These are phyloP conservation scores for Sclerotinia borealis DNA, from an alignment of 2,329 filamentous ascomycete genomes.

Conservation along the genomic window DNA sequence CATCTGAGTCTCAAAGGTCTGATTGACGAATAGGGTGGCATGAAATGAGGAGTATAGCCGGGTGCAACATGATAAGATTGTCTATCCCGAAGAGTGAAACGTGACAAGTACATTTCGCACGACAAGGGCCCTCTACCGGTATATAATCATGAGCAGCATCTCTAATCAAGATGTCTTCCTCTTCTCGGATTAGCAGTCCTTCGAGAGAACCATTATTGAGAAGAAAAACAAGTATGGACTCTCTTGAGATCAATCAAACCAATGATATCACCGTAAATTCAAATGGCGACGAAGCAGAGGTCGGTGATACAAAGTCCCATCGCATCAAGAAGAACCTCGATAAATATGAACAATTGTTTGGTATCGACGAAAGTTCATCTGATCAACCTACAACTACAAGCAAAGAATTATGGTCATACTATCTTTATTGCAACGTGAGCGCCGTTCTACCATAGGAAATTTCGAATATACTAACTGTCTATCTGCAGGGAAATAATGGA, in stretches of 20 bases:
- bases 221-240: neutral
- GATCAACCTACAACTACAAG: conserved; percentile 37
- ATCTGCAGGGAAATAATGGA: conserved; percentile 35
- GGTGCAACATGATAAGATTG: neutral
- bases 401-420: conserved; percentile 39
- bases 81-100: neutral
- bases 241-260: conserved; percentile 5
- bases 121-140: neutral
- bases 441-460: neutral
- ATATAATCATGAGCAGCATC: neutral
- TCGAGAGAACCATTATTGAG: neutral
- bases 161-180: conserved; percentile 1
- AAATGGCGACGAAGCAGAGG: conserved; percentile 6
- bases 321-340: conserved; percentile 21
- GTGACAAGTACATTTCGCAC: conserved; percentile 2
- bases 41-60: neutral
- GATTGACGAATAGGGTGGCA: neutral
- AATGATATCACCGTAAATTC: conserved; percentile 9
- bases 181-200: neutral
- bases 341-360: conserved; percentile 35
- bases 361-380: conserved; percentile 33
- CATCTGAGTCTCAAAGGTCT: neutral
- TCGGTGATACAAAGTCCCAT: conserved; percentile 16
- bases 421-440: conserved; percentile 38
- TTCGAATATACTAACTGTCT: neutral